Conservation (phyloP, 441 rosid genomes). For the Euphorbia schlechtendalii region DNA sequence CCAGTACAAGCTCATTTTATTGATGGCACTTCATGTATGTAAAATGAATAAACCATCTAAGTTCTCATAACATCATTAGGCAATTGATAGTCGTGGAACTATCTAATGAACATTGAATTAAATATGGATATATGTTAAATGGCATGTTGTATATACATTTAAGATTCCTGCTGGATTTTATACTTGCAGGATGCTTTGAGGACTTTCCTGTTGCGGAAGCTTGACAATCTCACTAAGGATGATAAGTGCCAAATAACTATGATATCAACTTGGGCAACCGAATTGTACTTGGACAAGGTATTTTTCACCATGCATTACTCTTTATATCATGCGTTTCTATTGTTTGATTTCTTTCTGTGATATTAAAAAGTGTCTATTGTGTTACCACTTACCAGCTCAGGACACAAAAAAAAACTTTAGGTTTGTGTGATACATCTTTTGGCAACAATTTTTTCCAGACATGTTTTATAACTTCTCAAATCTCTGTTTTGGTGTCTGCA, state of each 20-base stretch:
- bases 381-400: constrained; percentile 10
- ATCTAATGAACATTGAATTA: neutral
- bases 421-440: constrained; percentile 12
- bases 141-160: neutral
- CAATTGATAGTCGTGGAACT: constrained; percentile 1
- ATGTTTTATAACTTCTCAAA: neutral
- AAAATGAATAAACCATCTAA: neutral
- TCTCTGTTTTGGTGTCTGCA: neutral
- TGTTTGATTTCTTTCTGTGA: constrained; percentile 11
- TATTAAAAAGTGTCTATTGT: constrained; percentile 10
- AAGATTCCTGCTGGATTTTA: constrained; percentile 19
- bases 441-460: neutral
- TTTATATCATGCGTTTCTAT: constrained; percentile 6
- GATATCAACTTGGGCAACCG: constrained; percentile 99
- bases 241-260: constrained; percentile 97
- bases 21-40: too few species aligned
- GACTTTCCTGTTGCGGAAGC: constrained; percentile 90
- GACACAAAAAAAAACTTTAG: neutral
- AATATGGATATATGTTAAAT: constrained; percentile 1
- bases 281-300: constrained; percentile 98
- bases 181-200: constrained; percentile 90
- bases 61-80: neutral
- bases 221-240: constrained; percentile 87
- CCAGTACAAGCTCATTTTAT: constrained; percentile 7
- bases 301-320: constrained; percentile 22